Evolutionary conservation across 2,329 filamentous ascomycete genomes (phyloP).

Genomic region (Diatrype stigma): DNA sequence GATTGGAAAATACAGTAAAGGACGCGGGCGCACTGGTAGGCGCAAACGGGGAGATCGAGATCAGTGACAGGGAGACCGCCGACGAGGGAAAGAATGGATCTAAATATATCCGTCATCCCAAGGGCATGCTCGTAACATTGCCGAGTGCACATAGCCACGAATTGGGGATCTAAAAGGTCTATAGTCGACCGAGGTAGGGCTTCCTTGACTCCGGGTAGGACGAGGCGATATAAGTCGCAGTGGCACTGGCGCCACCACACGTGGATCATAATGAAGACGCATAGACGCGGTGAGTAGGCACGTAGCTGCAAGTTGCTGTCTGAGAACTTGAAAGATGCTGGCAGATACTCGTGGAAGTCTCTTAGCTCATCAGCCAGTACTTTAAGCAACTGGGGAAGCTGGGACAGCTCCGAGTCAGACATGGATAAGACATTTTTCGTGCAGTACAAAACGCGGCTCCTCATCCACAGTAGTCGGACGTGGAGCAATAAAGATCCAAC

Average conservation of each 20-base stretch:
- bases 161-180: conserved; percentile 42
- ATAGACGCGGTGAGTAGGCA: conserved; percentile 53
- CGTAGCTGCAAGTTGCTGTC: conserved; percentile 52
- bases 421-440: conserved; percentile 41
- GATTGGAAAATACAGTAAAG: conserved; percentile 48
- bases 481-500: conserved; percentile 54
- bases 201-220: conserved; percentile 47
- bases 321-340: conserved; percentile 53
- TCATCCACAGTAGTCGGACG: conserved; percentile 52
- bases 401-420: conserved; percentile 40
- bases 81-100: conserved; percentile 46
- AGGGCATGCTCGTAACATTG: conserved; percentile 52
- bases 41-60: conserved; percentile 51
- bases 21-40: conserved; percentile 52
- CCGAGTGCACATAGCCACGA: conserved; percentile 45
- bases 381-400: conserved; percentile 43
- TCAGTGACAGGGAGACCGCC: conserved; percentile 49
- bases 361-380: conserved; percentile 43
- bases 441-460: conserved; percentile 51
- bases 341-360: conserved; percentile 49
- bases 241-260: conserved; percentile 57
- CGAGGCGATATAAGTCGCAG: conserved; percentile 53
- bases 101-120: conserved; percentile 53
- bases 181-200: conserved; percentile 42
- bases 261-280: conserved; percentile 57